A percentile compares a stretch with the other conserved stretches of the same genome.
phyloP scores from a whole-genome alignment of 768 basidiomycete genomes.

The Daedaleopsis sinensis region DNA sequence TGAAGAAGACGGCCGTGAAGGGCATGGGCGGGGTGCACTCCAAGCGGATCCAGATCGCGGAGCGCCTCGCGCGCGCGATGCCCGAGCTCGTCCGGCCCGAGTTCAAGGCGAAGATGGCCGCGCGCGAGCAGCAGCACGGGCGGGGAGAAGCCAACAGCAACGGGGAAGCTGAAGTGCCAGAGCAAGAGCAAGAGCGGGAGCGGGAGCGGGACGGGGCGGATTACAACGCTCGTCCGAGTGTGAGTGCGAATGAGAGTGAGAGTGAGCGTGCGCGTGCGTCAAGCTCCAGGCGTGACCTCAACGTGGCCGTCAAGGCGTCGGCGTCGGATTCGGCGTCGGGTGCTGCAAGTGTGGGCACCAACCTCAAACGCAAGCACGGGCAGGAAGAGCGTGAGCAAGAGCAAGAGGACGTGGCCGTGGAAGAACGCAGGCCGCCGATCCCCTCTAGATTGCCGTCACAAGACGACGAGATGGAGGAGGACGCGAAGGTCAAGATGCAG shows the following conservation, averaged over 20 bases:
- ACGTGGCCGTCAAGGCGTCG: neutral
- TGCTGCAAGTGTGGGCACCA: neutral
- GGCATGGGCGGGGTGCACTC: slow-evolving; percentile 2
- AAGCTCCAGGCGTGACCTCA: neutral
- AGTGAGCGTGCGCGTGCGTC: neutral
- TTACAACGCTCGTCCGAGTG: neutral
- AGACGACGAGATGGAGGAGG: slow-evolving; percentile 15
- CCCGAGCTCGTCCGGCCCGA: slow-evolving; percentile 58
- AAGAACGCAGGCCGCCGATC: neutral
- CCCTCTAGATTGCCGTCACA: slow-evolving; percentile 17
- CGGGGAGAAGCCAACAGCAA: neutral
- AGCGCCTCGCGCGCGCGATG: slow-evolving; percentile 45
- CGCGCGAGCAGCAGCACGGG: neutral
- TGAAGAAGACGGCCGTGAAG: slow-evolving; percentile 9
- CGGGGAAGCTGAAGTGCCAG: neutral
- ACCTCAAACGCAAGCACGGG: neutral
- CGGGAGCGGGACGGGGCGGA: neutral
- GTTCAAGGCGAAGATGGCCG: slow-evolving; percentile 48
- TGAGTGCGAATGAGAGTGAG: neutral
- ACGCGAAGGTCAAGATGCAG: slow-evolving; percentile 1
- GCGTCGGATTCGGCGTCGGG: neutral
- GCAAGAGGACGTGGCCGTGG: neutral
- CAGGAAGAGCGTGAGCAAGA: neutral
- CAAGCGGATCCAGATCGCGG: slow-evolving; percentile 33
- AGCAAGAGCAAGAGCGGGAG: neutral